Base-by-base conservation (phyloP, 306 rosid species). In the Lablab purpureus region DNA sequence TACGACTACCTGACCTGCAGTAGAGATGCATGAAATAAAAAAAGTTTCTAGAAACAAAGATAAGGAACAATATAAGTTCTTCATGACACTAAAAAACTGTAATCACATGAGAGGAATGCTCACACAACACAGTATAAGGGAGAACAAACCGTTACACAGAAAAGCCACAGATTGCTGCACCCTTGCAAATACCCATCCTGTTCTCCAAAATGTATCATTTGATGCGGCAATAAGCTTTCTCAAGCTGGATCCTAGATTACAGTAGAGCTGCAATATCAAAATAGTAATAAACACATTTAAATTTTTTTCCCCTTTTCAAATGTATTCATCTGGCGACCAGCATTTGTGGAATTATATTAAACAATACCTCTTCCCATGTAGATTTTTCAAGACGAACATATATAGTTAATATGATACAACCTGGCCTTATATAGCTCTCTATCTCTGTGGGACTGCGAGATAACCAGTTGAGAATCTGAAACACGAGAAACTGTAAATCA, bases 371-470 rank as follows among this genome's bases (percentile, higher is more conserved):
- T 28, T 89, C 90, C 97, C 97, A 90, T 22, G 70, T 81, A 58
- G 91, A 82, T 49, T 87, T 85, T 71, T 88, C 85, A 32, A 89
- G 88, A 43, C 90, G 85, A 32, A 90, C 84, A 80, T 92, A 90
- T 66, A 89, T 77, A 10, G 97, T 92, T 77, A 92, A 79, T 70
- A 92, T 76, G 77, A 92, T 90, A 80, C 97, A 92, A 70, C 96
- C 96, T 63, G 97, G 96, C 89, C 89, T 90, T 72, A 92, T 90
- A 76, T 92, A 90, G 90, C 97, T 92, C 81, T 92, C 96, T 12
- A 92, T 89, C 55, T 92, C 96, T 1, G 97, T 85, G 55, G 97
- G 97, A 81, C 93, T 85, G 47, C 71, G 90, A 56, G 93, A 89
- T 85, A 92, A 81, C 97, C 97, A 92, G 75, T 85, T 80, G 18